phyloP scores from a whole-genome alignment of 495 filamentous ascomycete species.

The Penicillium pulvis region DNA sequence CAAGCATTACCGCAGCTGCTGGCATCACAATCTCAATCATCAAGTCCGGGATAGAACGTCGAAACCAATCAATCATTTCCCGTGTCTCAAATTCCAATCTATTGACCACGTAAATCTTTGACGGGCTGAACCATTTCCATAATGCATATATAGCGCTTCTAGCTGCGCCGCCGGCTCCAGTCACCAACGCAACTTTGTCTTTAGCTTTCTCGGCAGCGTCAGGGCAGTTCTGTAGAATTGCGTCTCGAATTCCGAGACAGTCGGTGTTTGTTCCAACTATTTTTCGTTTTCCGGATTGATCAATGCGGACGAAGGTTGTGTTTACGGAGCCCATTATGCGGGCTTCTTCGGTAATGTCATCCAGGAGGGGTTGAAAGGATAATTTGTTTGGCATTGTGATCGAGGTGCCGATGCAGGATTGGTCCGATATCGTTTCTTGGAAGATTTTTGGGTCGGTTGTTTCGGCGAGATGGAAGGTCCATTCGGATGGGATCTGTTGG shows the following conservation, averaged over 20 bases:
- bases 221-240: constrained; percentile 55
- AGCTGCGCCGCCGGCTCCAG: constrained; percentile 61
- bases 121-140: constrained; percentile 1
- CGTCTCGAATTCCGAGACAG: constrained; percentile 61
- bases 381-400: constrained; percentile 71
- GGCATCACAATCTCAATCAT: not conserved
- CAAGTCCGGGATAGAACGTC: not conserved
- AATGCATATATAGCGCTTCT: constrained; percentile 57
- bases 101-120: constrained; percentile 2
- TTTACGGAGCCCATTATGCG: constrained; percentile 63
- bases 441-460: constrained; percentile 27
- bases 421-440: not conserved
- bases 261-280: constrained; percentile 68
- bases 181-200: constrained; percentile 48
- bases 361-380: constrained; percentile 55
- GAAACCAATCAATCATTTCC: not conserved
- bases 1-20: not conserved
- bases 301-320: constrained; percentile 44
- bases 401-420: constrained; percentile 46
- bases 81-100: not conserved
- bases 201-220: constrained; percentile 28
- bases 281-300: constrained; percentile 33
- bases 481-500: constrained; percentile 44
- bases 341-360: constrained; percentile 59
- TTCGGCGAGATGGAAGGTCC: constrained; percentile 55